These are phyloP conservation scores for Croton setiger DNA, from an alignment of 441 rosid species.

Conservation along the genomic window DNA sequence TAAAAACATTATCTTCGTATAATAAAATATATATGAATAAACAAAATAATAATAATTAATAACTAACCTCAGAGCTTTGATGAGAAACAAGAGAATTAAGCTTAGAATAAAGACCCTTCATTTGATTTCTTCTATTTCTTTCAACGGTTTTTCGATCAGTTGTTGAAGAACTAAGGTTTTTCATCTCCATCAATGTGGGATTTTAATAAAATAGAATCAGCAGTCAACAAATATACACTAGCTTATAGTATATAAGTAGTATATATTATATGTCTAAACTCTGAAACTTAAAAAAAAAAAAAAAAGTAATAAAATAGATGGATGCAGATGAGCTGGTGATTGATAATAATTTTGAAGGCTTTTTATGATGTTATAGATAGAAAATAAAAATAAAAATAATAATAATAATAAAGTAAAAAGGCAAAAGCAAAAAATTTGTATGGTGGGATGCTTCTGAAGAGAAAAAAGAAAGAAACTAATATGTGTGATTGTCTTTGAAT, in stretches of 20 bases:
- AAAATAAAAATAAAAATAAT: no score
- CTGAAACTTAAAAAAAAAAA: no score
- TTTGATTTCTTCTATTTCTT: conserved; percentile 71
- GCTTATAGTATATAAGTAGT: background rate
- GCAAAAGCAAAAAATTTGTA: conserved; percentile 11
- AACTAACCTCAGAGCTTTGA: conserved; percentile 43
- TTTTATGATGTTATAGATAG: background rate
- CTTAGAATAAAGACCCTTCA: conserved; percentile 61
- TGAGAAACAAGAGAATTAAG: conserved; percentile 72
- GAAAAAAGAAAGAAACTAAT: no score
- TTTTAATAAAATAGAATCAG: no score
- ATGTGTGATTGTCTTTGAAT: no score
- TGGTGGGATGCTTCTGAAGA: conserved; percentile 6
- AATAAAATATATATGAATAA: background rate
- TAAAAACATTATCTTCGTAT: background rate
- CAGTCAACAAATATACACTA: background rate
- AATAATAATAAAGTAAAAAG: no score
- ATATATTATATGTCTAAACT: no score
- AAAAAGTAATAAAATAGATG: background rate
- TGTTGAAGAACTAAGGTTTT: conserved; percentile 39
- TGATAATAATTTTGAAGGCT: background rate
- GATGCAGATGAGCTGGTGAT: no score
- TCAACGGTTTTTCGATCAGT: conserved; percentile 65
- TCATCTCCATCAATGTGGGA: conserved; percentile 32
- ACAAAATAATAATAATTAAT: conserved; percentile 3